Percentiles rank a stretch among this genome's conserved stretches.
These are phyloP conservation scores for Talaromyces borbonicus DNA, from an alignment of 495 filamentous ascomycete species.

Conservation along the genomic window DNA sequence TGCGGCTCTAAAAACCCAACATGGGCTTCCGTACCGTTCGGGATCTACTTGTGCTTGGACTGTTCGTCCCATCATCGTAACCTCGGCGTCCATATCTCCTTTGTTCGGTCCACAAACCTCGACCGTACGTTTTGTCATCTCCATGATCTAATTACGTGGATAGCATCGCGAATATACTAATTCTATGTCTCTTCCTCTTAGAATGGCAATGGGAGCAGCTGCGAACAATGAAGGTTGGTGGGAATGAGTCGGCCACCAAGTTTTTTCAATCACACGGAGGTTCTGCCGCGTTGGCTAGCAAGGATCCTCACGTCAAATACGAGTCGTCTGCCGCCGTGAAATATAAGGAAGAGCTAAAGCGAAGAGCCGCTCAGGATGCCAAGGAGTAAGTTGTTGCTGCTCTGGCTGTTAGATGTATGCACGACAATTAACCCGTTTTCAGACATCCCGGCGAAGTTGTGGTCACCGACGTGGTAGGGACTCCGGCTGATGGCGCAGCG, in stretches of 20 bases:
- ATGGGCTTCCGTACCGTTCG: conserved; percentile 94
- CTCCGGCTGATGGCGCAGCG: conserved; percentile 48
- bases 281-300: conserved; percentile 85
- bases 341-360: conserved; percentile 92
- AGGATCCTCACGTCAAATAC: conserved; percentile 94
- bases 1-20: conserved; percentile 95
- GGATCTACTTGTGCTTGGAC: conserved; percentile 96
- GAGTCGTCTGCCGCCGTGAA: conserved; percentile 81
- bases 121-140: conserved; percentile 61
- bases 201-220: conserved; percentile 99
- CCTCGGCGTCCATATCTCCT: conserved; percentile 90
- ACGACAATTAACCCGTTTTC: conserved; percentile 14
- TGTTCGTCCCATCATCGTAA: conserved; percentile 90
- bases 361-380: conserved; percentile 68
- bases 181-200: conserved; percentile 32
- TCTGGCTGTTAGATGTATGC: neutral
- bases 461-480: conserved; percentile 62
- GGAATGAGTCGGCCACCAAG: conserved; percentile 96
- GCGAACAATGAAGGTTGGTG: conserved; percentile 95
- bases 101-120: conserved; percentile 95
- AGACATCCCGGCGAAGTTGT: conserved; percentile 83
- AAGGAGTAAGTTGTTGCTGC: conserved; percentile 48
- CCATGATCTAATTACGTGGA: neutral
- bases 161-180: conserved; percentile 15
- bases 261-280: conserved; percentile 96